A percentile compares a stretch with the other conserved stretches of the same genome.
Evolutionary conservation across 305 asterid genomes (phyloP).

Genomic region (Solanum hybrid): DNA sequence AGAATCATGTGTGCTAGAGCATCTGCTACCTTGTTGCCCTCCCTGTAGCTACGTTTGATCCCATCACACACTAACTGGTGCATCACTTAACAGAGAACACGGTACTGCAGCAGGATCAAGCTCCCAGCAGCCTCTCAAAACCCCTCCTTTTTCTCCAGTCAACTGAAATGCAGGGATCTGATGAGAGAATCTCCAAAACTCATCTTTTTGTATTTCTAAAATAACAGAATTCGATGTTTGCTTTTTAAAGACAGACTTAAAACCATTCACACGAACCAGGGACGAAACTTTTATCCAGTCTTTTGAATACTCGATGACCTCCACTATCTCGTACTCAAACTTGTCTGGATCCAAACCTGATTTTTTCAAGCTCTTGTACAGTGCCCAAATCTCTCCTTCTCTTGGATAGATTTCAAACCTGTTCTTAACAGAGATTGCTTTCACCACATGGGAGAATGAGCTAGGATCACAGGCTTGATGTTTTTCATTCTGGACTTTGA

Average conservation of each 20-base stretch:
- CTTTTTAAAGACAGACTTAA: slow-evolving; percentile 1
- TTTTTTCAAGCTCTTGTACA: slow-evolving; percentile 4
- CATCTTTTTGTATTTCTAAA: background rate
- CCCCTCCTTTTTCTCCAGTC: slow-evolving; percentile 1
- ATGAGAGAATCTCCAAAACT: slow-evolving; percentile 18
- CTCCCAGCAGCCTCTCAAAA: slow-evolving; percentile 10
- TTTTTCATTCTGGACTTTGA: background rate
- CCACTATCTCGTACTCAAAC: slow-evolving; percentile 14
- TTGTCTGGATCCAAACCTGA: slow-evolving; percentile 2
- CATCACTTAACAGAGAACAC: background rate
- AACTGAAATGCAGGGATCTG: slow-evolving; percentile 9
- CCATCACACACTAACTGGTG: background rate
- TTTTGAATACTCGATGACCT: background rate
- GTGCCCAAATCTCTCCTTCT: slow-evolving; percentile 23
- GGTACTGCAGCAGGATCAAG: slow-evolving; percentile 22
- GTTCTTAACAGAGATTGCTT: background rate
- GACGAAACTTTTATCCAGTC: slow-evolving; percentile 5
- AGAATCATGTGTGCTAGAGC: background rate
- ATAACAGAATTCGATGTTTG: background rate
- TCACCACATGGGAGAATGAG: slow-evolving; percentile 14
- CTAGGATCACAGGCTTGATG: background rate
- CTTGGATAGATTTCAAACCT: slow-evolving; percentile 8
- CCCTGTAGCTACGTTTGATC: background rate
- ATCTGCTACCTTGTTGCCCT: background rate
- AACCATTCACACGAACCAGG: background rate